Percentiles rank a stretch among this genome's conserved stretches.
phyloP scores from a whole-genome alignment of 805 yeast species.

The Maudiozyma serrabonitensis region DNA sequence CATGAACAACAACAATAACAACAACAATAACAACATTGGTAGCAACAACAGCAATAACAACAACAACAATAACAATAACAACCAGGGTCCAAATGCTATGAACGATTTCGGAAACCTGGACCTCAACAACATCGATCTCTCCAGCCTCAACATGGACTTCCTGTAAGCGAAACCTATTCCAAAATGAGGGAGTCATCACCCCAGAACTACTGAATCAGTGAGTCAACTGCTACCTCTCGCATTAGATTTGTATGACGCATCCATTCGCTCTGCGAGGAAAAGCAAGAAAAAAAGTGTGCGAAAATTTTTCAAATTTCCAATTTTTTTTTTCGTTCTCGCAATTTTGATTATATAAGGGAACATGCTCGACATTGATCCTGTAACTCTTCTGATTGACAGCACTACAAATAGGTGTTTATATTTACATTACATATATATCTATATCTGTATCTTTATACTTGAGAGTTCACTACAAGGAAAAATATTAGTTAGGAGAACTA shows the following conservation, averaged over 20 bases:
- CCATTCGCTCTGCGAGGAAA: neutral
- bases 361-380: too few species aligned
- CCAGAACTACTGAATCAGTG: neutral
- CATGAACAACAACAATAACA: constrained; percentile 6
- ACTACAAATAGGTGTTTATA: too few species aligned
- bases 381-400: too few species aligned
- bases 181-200: neutral
- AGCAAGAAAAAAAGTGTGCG: neutral
- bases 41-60: neutral
- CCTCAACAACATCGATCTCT: constrained; percentile 23
- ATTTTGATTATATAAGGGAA: too few species aligned
- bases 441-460: too few species aligned
- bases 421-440: too few species aligned
- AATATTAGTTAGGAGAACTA: too few species aligned
- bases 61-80: constrained; percentile 5
- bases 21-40: neutral
- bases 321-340: neutral
- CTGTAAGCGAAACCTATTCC: constrained; percentile 6
- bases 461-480: too few species aligned
- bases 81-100: neutral
- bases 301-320: neutral
- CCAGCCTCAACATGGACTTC: constrained; percentile 25
- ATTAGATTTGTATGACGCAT: too few species aligned
- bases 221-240: neutral
- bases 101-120: constrained; percentile 15